These are phyloP conservation scores for Tricholoma saponaceum DNA, from an alignment of 768 basidiomycete species.

Conservation along the genomic window DNA sequence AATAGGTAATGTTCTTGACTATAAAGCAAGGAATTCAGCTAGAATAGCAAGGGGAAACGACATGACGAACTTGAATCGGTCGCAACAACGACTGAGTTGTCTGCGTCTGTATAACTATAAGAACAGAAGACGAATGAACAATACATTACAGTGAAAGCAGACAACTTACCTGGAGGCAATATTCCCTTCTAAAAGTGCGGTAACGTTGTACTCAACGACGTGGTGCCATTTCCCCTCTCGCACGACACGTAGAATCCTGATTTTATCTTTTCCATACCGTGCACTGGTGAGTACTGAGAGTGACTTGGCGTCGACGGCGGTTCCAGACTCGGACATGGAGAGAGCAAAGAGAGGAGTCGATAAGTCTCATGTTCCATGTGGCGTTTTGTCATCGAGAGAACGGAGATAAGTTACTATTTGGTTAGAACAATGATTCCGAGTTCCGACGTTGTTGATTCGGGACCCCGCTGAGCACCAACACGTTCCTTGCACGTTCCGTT, in stretches of 20 bases:
- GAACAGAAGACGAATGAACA: background rate
- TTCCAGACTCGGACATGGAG: background rate
- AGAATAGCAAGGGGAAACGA: background rate
- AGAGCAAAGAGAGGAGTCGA: background rate
- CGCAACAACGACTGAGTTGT: slow-evolving; percentile 85
- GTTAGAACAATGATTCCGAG: no score
- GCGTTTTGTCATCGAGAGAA: no score
- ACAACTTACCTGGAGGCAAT: slow-evolving; percentile 63
- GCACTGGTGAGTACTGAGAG: slow-evolving; percentile 27
- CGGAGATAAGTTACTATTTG: no score
- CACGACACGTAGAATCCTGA: slow-evolving; percentile 84
- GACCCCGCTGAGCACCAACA: no score
- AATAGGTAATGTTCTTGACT: slow-evolving; percentile 72
- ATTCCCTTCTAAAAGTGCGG: slow-evolving; percentile 77
- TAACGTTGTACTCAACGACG: slow-evolving; percentile 83
- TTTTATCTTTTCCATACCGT: slow-evolving; percentile 85
- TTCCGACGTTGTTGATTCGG: no score
- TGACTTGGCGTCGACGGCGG: background rate
- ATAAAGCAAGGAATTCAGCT: background rate
- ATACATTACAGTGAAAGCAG: background rate
- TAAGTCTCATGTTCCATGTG: no score
- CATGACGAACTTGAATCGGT: slow-evolving; percentile 80
- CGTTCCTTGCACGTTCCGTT: no score
- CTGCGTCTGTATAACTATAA: slow-evolving; percentile 77
- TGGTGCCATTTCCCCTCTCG: slow-evolving; percentile 63